Base-by-base conservation (phyloP, 129 eudicot species). In the Kitagawia praeruptora region DNA sequence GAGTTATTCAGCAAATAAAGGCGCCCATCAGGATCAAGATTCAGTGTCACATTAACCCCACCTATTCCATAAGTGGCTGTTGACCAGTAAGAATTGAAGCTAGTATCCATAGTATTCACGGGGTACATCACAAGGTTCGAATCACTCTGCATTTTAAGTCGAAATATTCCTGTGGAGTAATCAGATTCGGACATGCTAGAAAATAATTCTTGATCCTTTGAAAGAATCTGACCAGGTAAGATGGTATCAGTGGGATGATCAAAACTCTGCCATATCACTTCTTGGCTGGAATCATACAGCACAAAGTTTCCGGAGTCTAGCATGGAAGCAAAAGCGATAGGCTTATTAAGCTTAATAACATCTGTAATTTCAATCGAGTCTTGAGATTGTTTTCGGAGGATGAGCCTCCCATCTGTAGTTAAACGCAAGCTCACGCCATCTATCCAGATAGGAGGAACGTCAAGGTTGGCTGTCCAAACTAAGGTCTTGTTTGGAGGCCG, bases 61-160 rank as follows among this genome's bases (percentile, higher is more conserved):
- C 74, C 73, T 12, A 0, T 14, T 11, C 21, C 21, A 69, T 28
- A 2, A 13, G 42, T 69, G 9, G 0, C 2, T 0, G 44, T 12
- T 14, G 23, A 0, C 73, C 44, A 67, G 44, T 67, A 67, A 67
- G 73, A 7, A 34, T 28, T 2, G 0, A 14, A 0, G 6, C 6
- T 3, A 67, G 6, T 31, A 11, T 13, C 51, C 4, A 74, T 39
- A 54, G 67, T 23, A 6, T 53, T 71, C 4, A 67, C 25, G 4
- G 93, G 91, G 48, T 85, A 85, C 53, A 38, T 70, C 40, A 85
- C 89, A 13, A 89, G n/a, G n/a, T n/a, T n/a, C n/a, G n/a, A n/a
- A n/a, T n/a, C n/a, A n/a, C n/a, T n/a, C n/a, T n/a, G n/a, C 93
- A 89, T 87, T 1, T 0, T 5, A 39, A 89, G 91, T 18, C 28